phyloP scores from a whole-genome alignment of 2,329 filamentous ascomycete species.

The Westerdykella sp. region DNA sequence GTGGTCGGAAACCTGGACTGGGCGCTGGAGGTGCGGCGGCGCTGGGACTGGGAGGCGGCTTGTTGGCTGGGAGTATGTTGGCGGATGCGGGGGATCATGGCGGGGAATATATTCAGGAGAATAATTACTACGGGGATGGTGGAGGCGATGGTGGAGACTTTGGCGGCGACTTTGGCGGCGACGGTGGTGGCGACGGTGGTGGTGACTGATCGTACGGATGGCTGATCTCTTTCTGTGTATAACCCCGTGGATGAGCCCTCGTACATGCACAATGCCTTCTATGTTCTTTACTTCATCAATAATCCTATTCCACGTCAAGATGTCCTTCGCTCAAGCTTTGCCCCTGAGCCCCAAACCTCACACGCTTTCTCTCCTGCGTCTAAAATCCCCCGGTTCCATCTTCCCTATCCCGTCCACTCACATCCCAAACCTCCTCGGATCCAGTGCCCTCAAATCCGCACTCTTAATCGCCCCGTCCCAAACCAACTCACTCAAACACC shows the following conservation, averaged over 20 bases:
- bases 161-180: constrained; percentile 21
- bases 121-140: constrained; percentile 13
- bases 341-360: too few relatives aligned
- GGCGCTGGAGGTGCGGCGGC: constrained; percentile 69
- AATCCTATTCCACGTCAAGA: too few relatives aligned
- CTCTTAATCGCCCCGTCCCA: constrained; percentile 41
- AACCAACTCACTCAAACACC: constrained; percentile 42
- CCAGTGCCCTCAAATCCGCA: constrained; percentile 38
- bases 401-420: not conserved
- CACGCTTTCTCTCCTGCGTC: too few relatives aligned
- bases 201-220: too few relatives aligned
- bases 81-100: constrained; percentile 40
- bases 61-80: constrained; percentile 68
- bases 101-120: constrained; percentile 8
- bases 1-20: constrained; percentile 43
- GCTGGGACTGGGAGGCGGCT: constrained; percentile 71
- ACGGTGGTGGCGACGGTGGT: constrained; percentile 17
- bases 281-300: too few relatives aligned
- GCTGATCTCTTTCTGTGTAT: too few relatives aligned
- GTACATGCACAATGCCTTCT: too few relatives aligned
- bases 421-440: constrained; percentile 32
- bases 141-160: constrained; percentile 23
- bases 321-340: too few relatives aligned
- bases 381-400: not conserved
- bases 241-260: too few relatives aligned